Conservation (phyloP, 768 basidiomycete genomes). For the Goffeauzyma gilvescens region DNA sequence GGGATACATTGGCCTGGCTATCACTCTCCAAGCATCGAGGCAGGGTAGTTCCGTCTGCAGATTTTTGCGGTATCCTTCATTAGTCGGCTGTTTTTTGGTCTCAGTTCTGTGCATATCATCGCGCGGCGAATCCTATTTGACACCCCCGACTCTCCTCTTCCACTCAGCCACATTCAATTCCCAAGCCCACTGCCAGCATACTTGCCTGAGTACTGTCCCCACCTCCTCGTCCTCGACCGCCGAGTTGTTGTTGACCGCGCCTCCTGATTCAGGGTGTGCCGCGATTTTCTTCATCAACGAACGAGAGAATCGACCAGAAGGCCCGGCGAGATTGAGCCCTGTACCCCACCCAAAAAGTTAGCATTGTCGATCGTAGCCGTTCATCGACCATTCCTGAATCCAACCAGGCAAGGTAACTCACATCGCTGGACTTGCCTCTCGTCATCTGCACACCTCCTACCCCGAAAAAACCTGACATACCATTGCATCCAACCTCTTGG, state of each 20-base stretch:
- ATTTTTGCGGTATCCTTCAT: no score
- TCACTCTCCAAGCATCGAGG: no score
- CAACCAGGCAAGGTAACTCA: slow-evolving; percentile 10
- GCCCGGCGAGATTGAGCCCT: slow-evolving; percentile 30
- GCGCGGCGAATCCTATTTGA: no score
- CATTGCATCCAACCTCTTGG: slow-evolving; percentile 32
- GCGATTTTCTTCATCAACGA: slow-evolving; percentile 25
- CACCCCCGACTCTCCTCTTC: slow-evolving; percentile 16
- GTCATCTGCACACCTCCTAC: slow-evolving; percentile 27
- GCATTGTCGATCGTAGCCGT: no score
- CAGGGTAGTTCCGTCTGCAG: no score
- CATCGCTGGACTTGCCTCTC: slow-evolving; percentile 28
- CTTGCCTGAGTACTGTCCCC: slow-evolving; percentile 24
- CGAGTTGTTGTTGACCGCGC: slow-evolving; percentile 2
- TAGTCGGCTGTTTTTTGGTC: no score
- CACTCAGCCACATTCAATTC: slow-evolving; percentile 22
- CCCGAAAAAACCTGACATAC: slow-evolving; percentile 28
- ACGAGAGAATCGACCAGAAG: slow-evolving; percentile 25
- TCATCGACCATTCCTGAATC: no score
- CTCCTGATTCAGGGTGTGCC: slow-evolving; percentile 13
- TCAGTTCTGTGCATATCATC: no score
- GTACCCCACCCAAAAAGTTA: background rate
- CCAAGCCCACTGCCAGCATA: slow-evolving; percentile 31
- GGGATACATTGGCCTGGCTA: no score
- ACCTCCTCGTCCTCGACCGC: slow-evolving; percentile 23